A percentile compares a stretch with the other conserved stretches of the same genome.
Evolutionary conservation across 768 basidiomycete genomes (phyloP).

Genomic region (Kwoniella bestiolae): DNA sequence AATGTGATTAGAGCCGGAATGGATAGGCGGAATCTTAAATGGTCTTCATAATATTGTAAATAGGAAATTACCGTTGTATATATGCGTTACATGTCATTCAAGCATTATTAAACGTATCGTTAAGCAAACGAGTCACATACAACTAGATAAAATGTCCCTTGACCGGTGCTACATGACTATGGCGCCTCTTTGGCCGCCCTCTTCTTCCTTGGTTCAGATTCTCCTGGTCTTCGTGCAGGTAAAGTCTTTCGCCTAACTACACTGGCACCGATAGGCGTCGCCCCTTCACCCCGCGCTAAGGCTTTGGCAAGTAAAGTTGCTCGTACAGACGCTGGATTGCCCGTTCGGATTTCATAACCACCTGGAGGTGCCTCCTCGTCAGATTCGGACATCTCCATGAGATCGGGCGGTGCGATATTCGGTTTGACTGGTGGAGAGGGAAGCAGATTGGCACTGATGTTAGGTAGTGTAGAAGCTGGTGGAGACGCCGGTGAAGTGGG

Average conservation of each 20-base stretch:
- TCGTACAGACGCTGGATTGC: constrained; percentile 27
- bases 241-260: constrained; percentile 27
- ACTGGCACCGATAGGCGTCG: neutral
- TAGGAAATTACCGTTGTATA: neutral
- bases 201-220: constrained; percentile 1
- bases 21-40: constrained; percentile 32
- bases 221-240: constrained; percentile 21
- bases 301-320: constrained; percentile 27
- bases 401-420: constrained; percentile 6
- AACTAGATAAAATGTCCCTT: constrained; percentile 6
- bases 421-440: constrained; percentile 16
- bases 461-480: constrained; percentile 1
- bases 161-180: neutral
- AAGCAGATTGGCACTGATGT: constrained; percentile 22
- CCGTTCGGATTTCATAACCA: constrained; percentile 40
- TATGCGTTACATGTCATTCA: constrained; percentile 4
- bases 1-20: constrained; percentile 61
- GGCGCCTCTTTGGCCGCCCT: constrained; percentile 32
- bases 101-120: neutral
- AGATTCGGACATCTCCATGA: constrained; percentile 48
- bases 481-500: constrained; percentile 19
- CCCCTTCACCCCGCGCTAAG: neutral
- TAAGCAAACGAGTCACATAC: constrained; percentile 1
- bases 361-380: constrained; percentile 49
- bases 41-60: constrained; percentile 13